These are phyloP conservation scores for Proliferodiscus dingleyae DNA, from an alignment of 2,329 filamentous ascomycete genomes.

Conservation along the genomic window DNA sequence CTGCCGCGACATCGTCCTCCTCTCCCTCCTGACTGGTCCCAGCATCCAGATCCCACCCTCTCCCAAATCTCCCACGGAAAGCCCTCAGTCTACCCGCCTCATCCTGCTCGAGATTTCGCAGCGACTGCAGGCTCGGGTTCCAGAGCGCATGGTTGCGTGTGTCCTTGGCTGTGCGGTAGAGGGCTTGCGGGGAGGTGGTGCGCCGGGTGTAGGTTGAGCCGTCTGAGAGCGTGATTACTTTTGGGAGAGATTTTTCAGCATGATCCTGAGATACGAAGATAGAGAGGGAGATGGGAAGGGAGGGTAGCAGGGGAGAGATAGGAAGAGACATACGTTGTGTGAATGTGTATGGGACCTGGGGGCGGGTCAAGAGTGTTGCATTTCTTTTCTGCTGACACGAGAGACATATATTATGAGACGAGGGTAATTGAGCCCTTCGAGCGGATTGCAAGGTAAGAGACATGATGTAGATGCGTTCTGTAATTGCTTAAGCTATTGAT, in stretches of 20 bases:
- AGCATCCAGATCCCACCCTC: slow-evolving; percentile 67
- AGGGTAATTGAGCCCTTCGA: slow-evolving; percentile 14
- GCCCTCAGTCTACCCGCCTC: slow-evolving; percentile 85
- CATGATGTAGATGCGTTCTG: too few species aligned
- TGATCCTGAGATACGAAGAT: neutral
- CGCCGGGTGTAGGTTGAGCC: slow-evolving; percentile 78
- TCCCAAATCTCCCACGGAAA: slow-evolving; percentile 80
- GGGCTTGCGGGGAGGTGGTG: slow-evolving; percentile 64
- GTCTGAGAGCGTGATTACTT: slow-evolving; percentile 79
- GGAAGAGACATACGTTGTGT: slow-evolving; percentile 59
- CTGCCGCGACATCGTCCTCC: slow-evolving; percentile 25
- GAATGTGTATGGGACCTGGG: slow-evolving; percentile 92
- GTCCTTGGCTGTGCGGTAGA: slow-evolving; percentile 67
- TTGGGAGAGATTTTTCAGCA: neutral
- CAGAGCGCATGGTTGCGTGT: slow-evolving; percentile 84
- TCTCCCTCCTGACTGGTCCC: slow-evolving; percentile 31
- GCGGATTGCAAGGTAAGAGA: slow-evolving; percentile 18
- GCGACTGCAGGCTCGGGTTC: slow-evolving; percentile 78
- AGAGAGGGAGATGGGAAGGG: slow-evolving; percentile 20
- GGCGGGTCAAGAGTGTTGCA: slow-evolving; percentile 79
- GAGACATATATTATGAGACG: neutral
- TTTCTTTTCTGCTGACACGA: slow-evolving; percentile 45
- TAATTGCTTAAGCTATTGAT: too few species aligned
- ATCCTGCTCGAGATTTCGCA: slow-evolving; percentile 88
- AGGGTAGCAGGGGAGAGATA: neutral